Evolutionary conservation across 2,329 filamentous ascomycete species (phyloP).

Genomic region (Chaetomiaceae sp.): DNA sequence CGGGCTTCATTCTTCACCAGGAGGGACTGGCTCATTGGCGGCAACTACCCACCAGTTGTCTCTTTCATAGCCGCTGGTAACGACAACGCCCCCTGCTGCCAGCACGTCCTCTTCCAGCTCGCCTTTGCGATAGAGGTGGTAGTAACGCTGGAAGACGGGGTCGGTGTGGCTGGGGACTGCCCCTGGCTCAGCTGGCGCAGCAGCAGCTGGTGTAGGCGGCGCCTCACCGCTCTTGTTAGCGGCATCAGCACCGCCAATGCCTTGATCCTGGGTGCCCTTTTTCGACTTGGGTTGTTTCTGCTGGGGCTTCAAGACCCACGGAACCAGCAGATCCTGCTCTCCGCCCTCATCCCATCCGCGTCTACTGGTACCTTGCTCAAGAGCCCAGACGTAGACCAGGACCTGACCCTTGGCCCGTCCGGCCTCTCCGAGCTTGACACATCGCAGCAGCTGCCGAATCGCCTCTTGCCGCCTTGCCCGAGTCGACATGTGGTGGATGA

Average conservation of each 20-base stretch:
- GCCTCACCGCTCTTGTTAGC: conserved; percentile 18
- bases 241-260: conserved; percentile 4
- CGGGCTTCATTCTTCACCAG: conserved; percentile 12
- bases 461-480: conserved; percentile 66
- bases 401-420: conserved; percentile 51
- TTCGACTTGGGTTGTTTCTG: conserved; percentile 31
- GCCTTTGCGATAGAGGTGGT: conserved; percentile 83
- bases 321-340: conserved; percentile 89
- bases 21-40: conserved; percentile 18
- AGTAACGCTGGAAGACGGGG: conserved; percentile 77
- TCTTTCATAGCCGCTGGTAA: conserved; percentile 85
- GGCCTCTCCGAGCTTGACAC: conserved; percentile 43
- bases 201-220: conserved; percentile 5
- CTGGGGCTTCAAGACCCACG: conserved; percentile 69
- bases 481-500: conserved; percentile 90
- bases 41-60: conserved; percentile 95
- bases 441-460: conserved; percentile 65
- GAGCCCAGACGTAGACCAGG: conserved; percentile 88
- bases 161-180: conserved; percentile 17
- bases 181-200: conserved; percentile 6
- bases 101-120: conserved; percentile 79
- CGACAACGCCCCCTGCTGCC: conserved; percentile 67
- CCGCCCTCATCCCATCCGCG: conserved; percentile 82
- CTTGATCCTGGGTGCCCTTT: conserved; percentile 13
- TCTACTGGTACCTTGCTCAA: conserved; percentile 83